Base-by-base conservation (phyloP, 2,329 filamentous ascomycete species). In the Chaetoscypha palmicola region DNA sequence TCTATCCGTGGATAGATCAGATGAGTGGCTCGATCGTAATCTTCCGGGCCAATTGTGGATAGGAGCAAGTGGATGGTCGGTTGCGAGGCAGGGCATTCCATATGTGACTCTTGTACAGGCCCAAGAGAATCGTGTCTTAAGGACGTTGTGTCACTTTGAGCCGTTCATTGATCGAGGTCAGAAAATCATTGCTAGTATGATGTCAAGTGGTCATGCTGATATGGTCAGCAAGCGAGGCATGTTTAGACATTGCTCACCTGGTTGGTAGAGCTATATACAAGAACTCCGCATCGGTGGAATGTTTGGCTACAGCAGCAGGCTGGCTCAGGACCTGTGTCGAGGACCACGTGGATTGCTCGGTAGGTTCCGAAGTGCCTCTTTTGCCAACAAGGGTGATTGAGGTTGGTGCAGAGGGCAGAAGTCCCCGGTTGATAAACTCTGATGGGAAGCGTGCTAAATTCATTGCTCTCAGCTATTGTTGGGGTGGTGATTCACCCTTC, bases 391-490 rank as follows among this genome's bases (percentile, higher is more conserved):
- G 50, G 37, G 45, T 48, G 3, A 50, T 52, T 19, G 35, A 52
- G 17, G 48, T 52, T 32, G 50, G 50, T 23, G 19, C 40, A 20
- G 35, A 48, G n/a, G 34, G 35, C 5, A 24, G 9, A 3, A 30
- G 37, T 30, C 45, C 46, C 5, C 45, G 41, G 17, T 45, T 51
- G 19, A 36, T 53, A 1, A 40, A 22, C 5, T 47, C 39, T 9
- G 21, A 20, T 26, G 30, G 31, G 4, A 41, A 24, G n/a, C n/a
- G 8, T 22, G 48, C 37, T 2, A 30, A n/a, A 4, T 53, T 36
- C 38, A 41, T 49, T 10, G 48, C 51, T n/a, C 37, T 53, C n/a
- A 51, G 48, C 26, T 50, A 50, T 12, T 50, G 45, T 22, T 50
- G 45, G 48, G 48, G 48, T 39, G 34, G 36, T 5, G 30, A 23